Base-by-base conservation (phyloP, 345 rosid genomes). In the sweet orange (Citrus sinensis) region DNA sequence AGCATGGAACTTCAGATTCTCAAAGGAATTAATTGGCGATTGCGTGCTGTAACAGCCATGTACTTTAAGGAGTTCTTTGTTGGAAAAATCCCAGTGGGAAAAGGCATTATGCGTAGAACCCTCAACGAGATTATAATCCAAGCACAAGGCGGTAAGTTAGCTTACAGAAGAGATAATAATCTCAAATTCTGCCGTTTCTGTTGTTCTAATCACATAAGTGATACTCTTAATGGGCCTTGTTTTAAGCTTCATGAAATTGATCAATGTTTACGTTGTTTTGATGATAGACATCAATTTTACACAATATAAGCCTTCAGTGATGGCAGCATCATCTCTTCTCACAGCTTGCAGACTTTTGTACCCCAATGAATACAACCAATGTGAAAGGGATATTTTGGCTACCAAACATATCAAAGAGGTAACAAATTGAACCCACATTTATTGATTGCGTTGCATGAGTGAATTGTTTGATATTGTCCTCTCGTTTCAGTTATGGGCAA, bases 261-360 rank as follows among this genome's bases (percentile, higher is more conserved):
- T 46, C 17, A 42, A n/a, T 10, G 10, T 1, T 25, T 39, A 7
- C 24, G 5, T 46, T 17, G 1, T 58, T 13, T 39, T 59, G 17
- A 37, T 37, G 32, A 35, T 24, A 73, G 76, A 73, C 51, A 73
- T 73, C 56, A 58, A 4, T 24, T 73, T 59, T 24, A 73, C 76
- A 4, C 4, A 37, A 60, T 73, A 34, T 34, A 59, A 24, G 24
- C 76, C 76, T n/a, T 73, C 76, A 37, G 76, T 73, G 39, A 39
- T 60, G 4, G 67, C 76, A 37, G 76, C 76, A 59, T 59, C 67
- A 34, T 66, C 76, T 9, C 32, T 60, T 25, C 76, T 73, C 22
- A 16, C 76, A 25, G 35, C 29, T 35, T 35, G 73, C 54, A 32
- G 13, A 24, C 9, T 56, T 60, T 32, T 34, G 73, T 30, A 19